Evolutionary conservation across 2,329 filamentous ascomycete genomes (phyloP).

Genomic region (Monosporascus sp.): DNA sequence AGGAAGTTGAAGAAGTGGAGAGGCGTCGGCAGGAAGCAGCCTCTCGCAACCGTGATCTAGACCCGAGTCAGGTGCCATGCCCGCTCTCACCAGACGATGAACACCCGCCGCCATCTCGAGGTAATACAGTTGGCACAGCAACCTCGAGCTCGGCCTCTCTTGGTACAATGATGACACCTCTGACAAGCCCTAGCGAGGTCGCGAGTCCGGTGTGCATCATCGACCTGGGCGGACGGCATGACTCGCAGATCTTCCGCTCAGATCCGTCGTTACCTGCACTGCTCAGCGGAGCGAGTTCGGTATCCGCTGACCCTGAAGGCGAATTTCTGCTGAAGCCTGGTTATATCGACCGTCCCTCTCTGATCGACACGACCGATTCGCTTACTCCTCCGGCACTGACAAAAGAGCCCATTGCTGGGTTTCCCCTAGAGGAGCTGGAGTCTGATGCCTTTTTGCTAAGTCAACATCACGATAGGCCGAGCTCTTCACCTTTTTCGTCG

Average conservation of each 20-base stretch:
- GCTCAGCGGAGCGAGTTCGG: constrained; percentile 59
- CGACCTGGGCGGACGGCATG: constrained; percentile 32
- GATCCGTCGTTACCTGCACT: constrained; percentile 61
- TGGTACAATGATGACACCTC: constrained; percentile 42
- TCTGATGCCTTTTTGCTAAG: constrained; percentile 20
- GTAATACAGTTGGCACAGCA: constrained; percentile 39
- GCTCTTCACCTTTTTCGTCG: constrained; percentile 14
- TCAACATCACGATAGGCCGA: constrained; percentile 13
- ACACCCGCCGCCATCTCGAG: constrained; percentile 30
- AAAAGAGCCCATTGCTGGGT: constrained; percentile 42
- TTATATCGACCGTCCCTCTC: constrained; percentile 37
- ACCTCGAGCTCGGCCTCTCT: constrained; percentile 51
- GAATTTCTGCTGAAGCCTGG: constrained; percentile 52
- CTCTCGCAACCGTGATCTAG: constrained; percentile 13
- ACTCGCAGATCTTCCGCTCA: constrained; percentile 52
- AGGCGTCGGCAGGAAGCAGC: constrained; percentile 23
- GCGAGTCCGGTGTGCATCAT: constrained; percentile 42
- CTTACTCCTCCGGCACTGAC: constrained; percentile 47
- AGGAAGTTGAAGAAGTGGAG: constrained; percentile 28
- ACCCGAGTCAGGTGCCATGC: constrained; percentile 31
- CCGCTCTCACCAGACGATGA: constrained; percentile 43
- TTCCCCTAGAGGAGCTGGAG: constrained; percentile 35
- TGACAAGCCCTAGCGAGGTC: constrained; percentile 52
- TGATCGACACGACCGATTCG: constrained; percentile 49
- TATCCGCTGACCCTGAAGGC: constrained; percentile 58